Evolutionary conservation across 225 moss, liverwort and hornwort species (phyloP).

Genomic region (Marchantia paleacea): DNA sequence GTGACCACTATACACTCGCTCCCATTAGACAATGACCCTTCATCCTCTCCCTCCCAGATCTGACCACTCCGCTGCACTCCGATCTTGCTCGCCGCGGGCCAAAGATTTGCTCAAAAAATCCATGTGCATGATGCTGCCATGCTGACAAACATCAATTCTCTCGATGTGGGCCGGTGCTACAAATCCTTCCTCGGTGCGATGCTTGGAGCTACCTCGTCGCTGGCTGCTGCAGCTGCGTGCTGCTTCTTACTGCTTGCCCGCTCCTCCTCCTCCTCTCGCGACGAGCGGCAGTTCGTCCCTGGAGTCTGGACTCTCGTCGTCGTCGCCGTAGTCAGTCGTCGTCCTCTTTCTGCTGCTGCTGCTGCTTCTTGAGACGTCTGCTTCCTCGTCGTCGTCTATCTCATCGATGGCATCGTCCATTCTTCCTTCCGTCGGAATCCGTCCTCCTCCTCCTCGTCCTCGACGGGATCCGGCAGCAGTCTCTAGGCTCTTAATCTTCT

Average conservation of each 20-base stretch:
- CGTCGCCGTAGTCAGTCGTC: background rate
- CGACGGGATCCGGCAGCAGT: background rate
- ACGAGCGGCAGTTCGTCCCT: background rate
- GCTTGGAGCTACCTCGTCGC: background rate
- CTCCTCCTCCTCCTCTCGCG: background rate
- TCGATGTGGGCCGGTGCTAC: background rate
- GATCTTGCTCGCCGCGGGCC: conserved; percentile 1
- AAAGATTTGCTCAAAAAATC: background rate
- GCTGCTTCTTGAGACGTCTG: background rate
- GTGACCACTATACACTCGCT: background rate
- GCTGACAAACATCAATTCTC: background rate
- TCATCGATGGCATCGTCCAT: conserved; percentile 3
- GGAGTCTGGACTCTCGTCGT: background rate
- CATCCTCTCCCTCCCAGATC: conserved; percentile 19
- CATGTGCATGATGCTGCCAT: conserved; percentile 10
- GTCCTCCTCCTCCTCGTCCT: background rate
- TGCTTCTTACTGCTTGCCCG: background rate
- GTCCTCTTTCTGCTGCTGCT: background rate
- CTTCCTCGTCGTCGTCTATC: conserved; percentile 4
- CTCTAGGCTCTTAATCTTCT: background rate
- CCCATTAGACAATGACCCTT: conserved; percentile 16
- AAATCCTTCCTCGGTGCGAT: background rate
- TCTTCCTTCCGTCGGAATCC: conserved; percentile 1
- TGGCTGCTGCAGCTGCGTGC: background rate
- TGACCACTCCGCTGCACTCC: background rate